A percentile compares a stretch with the other conserved stretches of the same genome.
Evolutionary conservation across 129 eudicot genomes (phyloP).

Genomic region (Solidago caesia): DNA sequence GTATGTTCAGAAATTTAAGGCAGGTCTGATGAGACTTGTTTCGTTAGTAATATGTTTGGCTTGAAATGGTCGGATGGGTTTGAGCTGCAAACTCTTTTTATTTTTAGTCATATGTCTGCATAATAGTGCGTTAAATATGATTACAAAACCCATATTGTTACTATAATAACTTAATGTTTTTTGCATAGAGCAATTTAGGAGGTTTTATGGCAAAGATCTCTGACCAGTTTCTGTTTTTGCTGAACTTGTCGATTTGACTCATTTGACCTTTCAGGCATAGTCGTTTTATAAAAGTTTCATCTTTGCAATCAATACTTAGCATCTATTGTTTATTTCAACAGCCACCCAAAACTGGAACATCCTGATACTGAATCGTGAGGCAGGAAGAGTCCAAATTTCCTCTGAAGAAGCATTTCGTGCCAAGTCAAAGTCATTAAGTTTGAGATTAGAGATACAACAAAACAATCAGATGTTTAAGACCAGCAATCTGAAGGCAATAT

Average conservation of each 20-base stretch:
- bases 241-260: not conserved
- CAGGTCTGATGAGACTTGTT: too few relatives aligned
- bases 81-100: not conserved
- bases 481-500: conserved; percentile 17
- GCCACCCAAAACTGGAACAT: conserved; percentile 63
- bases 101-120: too few relatives aligned
- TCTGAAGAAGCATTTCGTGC: conserved; percentile 20
- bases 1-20: too few relatives aligned
- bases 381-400: conserved; percentile 1
- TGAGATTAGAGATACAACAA: conserved; percentile 22
- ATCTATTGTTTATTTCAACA: conserved; percentile 26
- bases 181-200: not conserved
- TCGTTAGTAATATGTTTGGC: too few relatives aligned
- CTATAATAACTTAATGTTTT: not conserved
- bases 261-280: not conserved
- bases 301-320: conserved; percentile 6
- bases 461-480: conserved; percentile 19
- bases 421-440: conserved; percentile 12
- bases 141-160: not conserved
- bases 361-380: conserved; percentile 25
- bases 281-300: not conserved
- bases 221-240: not conserved
- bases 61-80: not conserved
- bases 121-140: not conserved
- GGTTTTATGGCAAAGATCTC: not conserved